Percentiles rank a stretch among this genome's conserved stretches.
Evolutionary conservation across 2,329 filamentous ascomycete genomes (phyloP).

Genomic region (Cladosporium sp.): DNA sequence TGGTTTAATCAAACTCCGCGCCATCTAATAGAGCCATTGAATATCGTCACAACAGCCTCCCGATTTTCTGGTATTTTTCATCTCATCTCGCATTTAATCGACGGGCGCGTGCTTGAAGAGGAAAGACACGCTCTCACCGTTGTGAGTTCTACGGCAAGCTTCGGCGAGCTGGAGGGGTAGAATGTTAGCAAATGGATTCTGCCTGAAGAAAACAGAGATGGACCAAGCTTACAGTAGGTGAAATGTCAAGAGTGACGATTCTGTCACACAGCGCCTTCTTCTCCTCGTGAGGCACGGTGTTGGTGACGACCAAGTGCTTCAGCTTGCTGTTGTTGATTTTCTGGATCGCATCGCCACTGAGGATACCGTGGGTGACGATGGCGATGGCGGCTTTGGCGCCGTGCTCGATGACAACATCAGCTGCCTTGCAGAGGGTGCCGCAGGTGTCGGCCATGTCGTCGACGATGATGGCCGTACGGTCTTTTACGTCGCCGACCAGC

Average conservation of each 20-base stretch:
- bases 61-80: not conserved
- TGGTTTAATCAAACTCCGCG: slow-evolving; percentile 6
- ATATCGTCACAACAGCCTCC: not conserved
- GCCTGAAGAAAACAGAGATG: no score
- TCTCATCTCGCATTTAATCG: not conserved
- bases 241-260: slow-evolving; percentile 88
- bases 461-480: slow-evolving; percentile 91
- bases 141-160: slow-evolving; percentile 65
- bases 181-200: not conserved
- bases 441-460: slow-evolving; percentile 99
- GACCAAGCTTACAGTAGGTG: slow-evolving; percentile 57
- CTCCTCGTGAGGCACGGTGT: slow-evolving; percentile 77
- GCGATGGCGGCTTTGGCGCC: slow-evolving; percentile 86
- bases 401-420: slow-evolving; percentile 80
- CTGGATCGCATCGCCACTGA: slow-evolving; percentile 84
- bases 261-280: slow-evolving; percentile 75
- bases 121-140: slow-evolving; percentile 64
- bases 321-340: slow-evolving; percentile 75
- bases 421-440: slow-evolving; percentile 82
- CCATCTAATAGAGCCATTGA: not conserved
- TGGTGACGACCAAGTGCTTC: slow-evolving; percentile 80
- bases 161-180: slow-evolving; percentile 51
- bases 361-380: slow-evolving; percentile 90
- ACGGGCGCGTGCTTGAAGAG: slow-evolving; percentile 62
- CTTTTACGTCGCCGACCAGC: slow-evolving; percentile 88